These are phyloP conservation scores for Rubia balearica DNA, from an alignment of 305 asterid species.

Conservation along the genomic window DNA sequence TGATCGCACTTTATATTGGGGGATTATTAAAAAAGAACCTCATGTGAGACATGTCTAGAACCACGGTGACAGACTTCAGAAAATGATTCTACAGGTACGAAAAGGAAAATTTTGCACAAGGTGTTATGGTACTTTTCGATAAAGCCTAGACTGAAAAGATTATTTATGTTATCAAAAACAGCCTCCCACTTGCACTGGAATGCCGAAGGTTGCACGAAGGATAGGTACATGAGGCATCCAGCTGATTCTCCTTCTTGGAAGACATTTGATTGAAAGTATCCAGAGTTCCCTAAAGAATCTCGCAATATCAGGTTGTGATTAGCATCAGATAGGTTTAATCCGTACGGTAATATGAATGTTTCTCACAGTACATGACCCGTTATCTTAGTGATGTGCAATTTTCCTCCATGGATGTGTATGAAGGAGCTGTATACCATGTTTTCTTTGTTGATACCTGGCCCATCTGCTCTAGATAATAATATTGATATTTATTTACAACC, in stretches of 20 bases:
- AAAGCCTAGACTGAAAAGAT: constrained; percentile 16
- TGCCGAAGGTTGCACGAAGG: neutral
- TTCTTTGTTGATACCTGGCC: constrained; percentile 8
- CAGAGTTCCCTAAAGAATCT: neutral
- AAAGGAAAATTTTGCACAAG: neutral
- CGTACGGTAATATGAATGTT: constrained; percentile 13
- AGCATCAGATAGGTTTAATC: constrained; percentile 21
- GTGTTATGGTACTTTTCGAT: constrained; percentile 15
- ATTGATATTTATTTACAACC: constrained; percentile 21
- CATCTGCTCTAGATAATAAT: constrained; percentile 7
- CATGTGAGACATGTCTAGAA: neutral
- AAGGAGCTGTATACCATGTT: neutral
- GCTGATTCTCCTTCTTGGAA: constrained; percentile 13
- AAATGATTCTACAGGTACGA: neutral
- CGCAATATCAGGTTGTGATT: constrained; percentile 17
- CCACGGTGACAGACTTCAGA: neutral
- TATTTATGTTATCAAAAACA: constrained; percentile 14
- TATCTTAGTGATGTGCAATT: constrained; percentile 11
- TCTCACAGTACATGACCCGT: constrained; percentile 19
- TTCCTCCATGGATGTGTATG: constrained; percentile 18
- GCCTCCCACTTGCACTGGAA: neutral
- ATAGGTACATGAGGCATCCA: constrained; percentile 5
- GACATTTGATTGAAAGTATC: constrained; percentile 1
- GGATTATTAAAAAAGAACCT: neutral
- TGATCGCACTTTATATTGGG: constrained; percentile 7